Evolutionary conservation across 169 alveolate genomes (phyloP).

Genomic region (Prorocentrum cordatum): DNA sequence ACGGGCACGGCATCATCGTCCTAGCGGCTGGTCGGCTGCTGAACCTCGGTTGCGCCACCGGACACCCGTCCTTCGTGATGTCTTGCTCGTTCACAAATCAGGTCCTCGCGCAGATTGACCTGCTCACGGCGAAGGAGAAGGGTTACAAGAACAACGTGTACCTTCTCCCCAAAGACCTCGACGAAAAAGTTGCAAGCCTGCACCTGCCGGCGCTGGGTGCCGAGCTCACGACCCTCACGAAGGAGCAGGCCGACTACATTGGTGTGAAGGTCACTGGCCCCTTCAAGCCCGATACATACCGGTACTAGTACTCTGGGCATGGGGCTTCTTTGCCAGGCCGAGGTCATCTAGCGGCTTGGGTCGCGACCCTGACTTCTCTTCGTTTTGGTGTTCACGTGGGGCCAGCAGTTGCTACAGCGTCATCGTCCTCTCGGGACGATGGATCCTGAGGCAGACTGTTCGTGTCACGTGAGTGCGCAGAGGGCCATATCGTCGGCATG

Average conservation of each 20-base stretch:
- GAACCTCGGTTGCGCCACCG: conserved; percentile 98
- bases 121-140: conserved; percentile 77
- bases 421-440: too few relatives aligned
- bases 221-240: conserved; percentile 85
- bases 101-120: conserved; percentile 83
- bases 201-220: conserved; percentile 91
- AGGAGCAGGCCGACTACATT: conserved; percentile 89
- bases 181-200: conserved; percentile 94
- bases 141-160: not conserved
- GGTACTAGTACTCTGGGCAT: too few relatives aligned
- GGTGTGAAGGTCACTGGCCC: conserved; percentile 92
- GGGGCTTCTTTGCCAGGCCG: too few relatives aligned
- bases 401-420: too few relatives aligned
- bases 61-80: conserved; percentile 99
- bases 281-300: conserved; percentile 87
- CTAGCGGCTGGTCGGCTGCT: conserved; percentile 95
- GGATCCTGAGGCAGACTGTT: too few relatives aligned
- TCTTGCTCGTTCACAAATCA: conserved; percentile 95
- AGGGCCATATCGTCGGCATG: too few relatives aligned
- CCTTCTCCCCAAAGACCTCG: conserved; percentile 76
- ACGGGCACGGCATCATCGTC: conserved; percentile 88
- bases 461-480: too few relatives aligned
- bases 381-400: too few relatives aligned
- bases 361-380: too few relatives aligned
- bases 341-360: too few relatives aligned